Base-by-base conservation (phyloP, 2,329 filamentous ascomycete species). In the Zymoseptoria crescenta region DNA sequence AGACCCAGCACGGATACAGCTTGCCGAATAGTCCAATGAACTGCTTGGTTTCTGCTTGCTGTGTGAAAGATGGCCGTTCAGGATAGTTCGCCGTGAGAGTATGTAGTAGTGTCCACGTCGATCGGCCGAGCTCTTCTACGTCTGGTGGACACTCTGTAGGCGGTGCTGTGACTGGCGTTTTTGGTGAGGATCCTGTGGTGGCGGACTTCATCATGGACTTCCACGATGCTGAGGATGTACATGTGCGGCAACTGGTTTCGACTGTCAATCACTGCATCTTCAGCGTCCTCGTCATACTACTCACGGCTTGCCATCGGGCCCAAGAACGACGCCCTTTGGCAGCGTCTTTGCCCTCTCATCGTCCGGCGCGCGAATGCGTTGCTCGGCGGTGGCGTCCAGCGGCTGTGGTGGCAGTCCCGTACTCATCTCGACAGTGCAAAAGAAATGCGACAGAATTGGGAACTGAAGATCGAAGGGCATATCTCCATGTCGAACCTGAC, bases 1-100 rank as follows among this genome's bases (percentile, higher is more conserved):
- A 99, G 2, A 88, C 83, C 91, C 92, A 96, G 79, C 94, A 99
- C 3, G 94, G 94, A 71, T 99, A 99, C 20, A 97, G 76, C 66
- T 87, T 88, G 27, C 89, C 86, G 73, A 99, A 96, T 1, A 91
- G 80, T 24, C 79, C 77, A 67, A 99, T 81, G 76, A 99, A 97
- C 55, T 83, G 81, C 58, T 80, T 80, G 67, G 95, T 87, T 67
- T 96, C 88, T 29, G 78, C 77, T 72, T 96, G 91, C 67, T 96
- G 84, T 8, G 79, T 74, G 0, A 79, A 73, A 0, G 86, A 83
- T 0, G 94, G 91, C 7, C 72, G 75, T 7, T 81, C 79, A 0
- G 94, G 94, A 73, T 97, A 99, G 13, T 84, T 84, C 0, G 92
- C 94, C 13, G 93, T 89, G 64, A 99, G 89, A 8, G 88, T 87